phyloP scores from a whole-genome alignment of 805 yeast species.

The Yamadazyma endophytica region DNA sequence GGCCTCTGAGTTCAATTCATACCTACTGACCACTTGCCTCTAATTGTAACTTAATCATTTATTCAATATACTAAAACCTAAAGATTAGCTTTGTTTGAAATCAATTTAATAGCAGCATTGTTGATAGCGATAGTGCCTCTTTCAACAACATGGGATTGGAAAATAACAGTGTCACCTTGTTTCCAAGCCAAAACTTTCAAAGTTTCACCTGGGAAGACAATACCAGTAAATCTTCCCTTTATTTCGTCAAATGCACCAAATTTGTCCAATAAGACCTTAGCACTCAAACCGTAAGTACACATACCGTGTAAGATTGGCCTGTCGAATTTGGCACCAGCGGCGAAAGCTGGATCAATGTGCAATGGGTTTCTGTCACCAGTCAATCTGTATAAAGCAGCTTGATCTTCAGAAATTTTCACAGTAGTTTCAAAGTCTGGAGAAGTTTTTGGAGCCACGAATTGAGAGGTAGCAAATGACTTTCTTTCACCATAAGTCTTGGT shows the following conservation, averaged over 20 bases:
- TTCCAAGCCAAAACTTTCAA: slow-evolving; percentile 83
- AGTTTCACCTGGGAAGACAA: slow-evolving; percentile 93
- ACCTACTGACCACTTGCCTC: too few relatives aligned
- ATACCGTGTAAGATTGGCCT: slow-evolving; percentile 91
- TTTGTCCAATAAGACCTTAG: slow-evolving; percentile 70
- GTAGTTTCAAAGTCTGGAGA: slow-evolving; percentile 64
- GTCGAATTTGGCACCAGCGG: slow-evolving; percentile 80
- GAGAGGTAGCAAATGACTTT: slow-evolving; percentile 56
- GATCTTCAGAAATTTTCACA: slow-evolving; percentile 60
- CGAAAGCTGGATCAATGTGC: slow-evolving; percentile 90
- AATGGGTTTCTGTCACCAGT: slow-evolving; percentile 95
- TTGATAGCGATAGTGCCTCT: slow-evolving; percentile 75
- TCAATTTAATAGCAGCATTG: slow-evolving; percentile 75
- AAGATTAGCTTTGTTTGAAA: slow-evolving; percentile 38
- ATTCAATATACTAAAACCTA: slow-evolving; percentile 10
- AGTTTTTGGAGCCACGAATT: slow-evolving; percentile 58
- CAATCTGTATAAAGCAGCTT: slow-evolving; percentile 85
- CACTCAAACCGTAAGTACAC: slow-evolving; percentile 79
- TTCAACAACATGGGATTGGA: slow-evolving; percentile 79
- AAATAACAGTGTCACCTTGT: slow-evolving; percentile 61
- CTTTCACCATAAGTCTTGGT: slow-evolving; percentile 46
- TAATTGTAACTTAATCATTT: not conserved
- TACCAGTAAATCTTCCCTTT: slow-evolving; percentile 86
- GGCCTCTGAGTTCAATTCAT: too few relatives aligned
- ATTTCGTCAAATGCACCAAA: slow-evolving; percentile 80